These are phyloP conservation scores for Thinopyrum elongatum DNA, from an alignment of 176 grass and related monocot genomes.

Conservation along the genomic window DNA sequence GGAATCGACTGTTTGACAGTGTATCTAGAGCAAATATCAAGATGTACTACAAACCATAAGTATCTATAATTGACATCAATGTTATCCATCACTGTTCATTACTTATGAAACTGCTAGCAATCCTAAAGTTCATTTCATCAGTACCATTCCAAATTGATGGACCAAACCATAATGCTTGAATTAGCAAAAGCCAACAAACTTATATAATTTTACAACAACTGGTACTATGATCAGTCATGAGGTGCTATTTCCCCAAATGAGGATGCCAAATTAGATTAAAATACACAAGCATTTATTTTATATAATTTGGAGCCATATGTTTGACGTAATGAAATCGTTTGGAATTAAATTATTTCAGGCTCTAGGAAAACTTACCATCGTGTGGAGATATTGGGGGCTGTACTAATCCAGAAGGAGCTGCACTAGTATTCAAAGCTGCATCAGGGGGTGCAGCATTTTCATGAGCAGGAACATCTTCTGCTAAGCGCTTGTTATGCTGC, in stretches of 20 bases:
- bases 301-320: slow-evolving; percentile 6
- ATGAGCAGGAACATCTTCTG: slow-evolving; percentile 42
- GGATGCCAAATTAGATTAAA: background rate
- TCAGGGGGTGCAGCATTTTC: slow-evolving; percentile 45
- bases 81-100: background rate
- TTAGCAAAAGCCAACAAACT: background rate
- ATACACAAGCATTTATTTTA: background rate
- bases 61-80: background rate
- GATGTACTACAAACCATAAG: background rate
- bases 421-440: slow-evolving; percentile 55
- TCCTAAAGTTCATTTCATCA: background rate
- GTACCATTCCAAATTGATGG: background rate
- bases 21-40: background rate
- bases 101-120: background rate
- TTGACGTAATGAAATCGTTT: slow-evolving; percentile 21
- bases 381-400: slow-evolving; percentile 66
- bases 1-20: background rate
- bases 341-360: slow-evolving; percentile 10
- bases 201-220: background rate
- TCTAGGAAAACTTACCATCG: slow-evolving; percentile 46
- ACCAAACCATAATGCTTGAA: slow-evolving; percentile 11
- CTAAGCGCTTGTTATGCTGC: slow-evolving; percentile 27
- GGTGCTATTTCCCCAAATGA: background rate
- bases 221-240: background rate
- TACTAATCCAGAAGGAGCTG: slow-evolving; percentile 59